Base-by-base conservation (phyloP, 352 stramenopile species). In the Pythium utonaiense region DNA sequence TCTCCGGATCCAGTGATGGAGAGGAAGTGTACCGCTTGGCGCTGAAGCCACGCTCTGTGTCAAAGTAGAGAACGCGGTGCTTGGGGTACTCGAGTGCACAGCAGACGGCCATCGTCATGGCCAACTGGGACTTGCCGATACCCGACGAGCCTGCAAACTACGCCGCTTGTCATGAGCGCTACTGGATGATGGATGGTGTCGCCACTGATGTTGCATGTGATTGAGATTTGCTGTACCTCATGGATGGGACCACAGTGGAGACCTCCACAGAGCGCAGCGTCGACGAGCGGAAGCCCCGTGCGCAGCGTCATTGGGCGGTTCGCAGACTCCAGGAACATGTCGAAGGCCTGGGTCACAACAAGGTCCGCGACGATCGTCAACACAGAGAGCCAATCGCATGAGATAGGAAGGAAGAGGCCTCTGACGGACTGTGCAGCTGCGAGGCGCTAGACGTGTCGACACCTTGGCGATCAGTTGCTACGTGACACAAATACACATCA, bases 51-150 rank as follows among this genome's bases (percentile, higher is more conserved):
- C 81, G 75, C 42, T 89, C 82, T 4, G 71, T 75, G 45, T 94
- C 82, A 44, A 91, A 77, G 59, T 84, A 94, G 50, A 94, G 47
- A 21, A 93, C 73, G 0, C 54, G 63, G 16, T 70, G 66, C 5
- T 84, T 64, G 5, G 71, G 72, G 57, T 91, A 87, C 55, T 92
- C 78, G 51, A 88, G 62, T 7, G 76, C 74, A 47, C 81, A 93
- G 14, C 75, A 63, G 40, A 91, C 81, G 3, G 81, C 78, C 25
- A 94, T 67, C n/a, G 78, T 88, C 80, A 92, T 89, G 17, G 70
- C 74, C 19, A 78, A 53, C 63, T 94, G 85, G 42, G 74, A 87
- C 62, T 94, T 94, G 40, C 85, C 85, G 28, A 92, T 88, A 7
- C 72, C 80, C 30, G 79, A 67, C n/a, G 80, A 71, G 0, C 85